Base-by-base conservation (phyloP, 805 yeast species). In the Starmera caribaea region DNA sequence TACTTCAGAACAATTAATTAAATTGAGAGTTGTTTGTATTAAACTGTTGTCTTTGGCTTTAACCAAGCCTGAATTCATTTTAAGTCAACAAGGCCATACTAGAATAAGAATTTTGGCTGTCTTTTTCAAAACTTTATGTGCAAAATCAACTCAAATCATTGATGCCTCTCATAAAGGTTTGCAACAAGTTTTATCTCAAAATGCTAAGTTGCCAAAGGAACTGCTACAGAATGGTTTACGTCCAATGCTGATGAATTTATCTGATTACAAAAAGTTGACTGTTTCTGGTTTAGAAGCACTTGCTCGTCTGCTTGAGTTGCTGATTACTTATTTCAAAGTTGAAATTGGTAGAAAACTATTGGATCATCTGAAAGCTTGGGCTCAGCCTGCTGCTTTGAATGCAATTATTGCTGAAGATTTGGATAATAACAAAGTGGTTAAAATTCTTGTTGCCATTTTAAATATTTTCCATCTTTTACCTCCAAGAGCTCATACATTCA, bases 331-430 rank as follows among this genome's bases (percentile, higher is more conserved):
- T 53, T 92, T 92, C 69, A 83, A 94, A 57, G 97, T 94, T 15
- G 99, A 92, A 58, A 90, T 92, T 48, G 99, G 99, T 28, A 74
- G 88, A 37, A 92, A 92, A 52, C 63, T 92, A 38, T 69, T 94
- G 28, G 97, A 92, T 54, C 98, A 92, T 60, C 67, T 92, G 47
- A 82, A 81, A 74, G 96, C 97, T 0, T 89, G 96, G 95, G 95
- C 97, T 0, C 89, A 85, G 50, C 86, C 92, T 3, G 74, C 75
- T 26, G 74, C 84, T 1, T 59, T 94, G 32, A 78, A 87, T 41
- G 76, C 79, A 45, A 73, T 85, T 34, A 80, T 96, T 1, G 79
- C 81, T 5, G 86, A 81, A 48, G 95, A 84, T 43, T 71, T 94
- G 41, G 81, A 76, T 28, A 81, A 77, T 47, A 89, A 89, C 48